Evolutionary conservation across 768 basidiomycete species (phyloP).

Genomic region (Pulveroboletus ravenelii): DNA sequence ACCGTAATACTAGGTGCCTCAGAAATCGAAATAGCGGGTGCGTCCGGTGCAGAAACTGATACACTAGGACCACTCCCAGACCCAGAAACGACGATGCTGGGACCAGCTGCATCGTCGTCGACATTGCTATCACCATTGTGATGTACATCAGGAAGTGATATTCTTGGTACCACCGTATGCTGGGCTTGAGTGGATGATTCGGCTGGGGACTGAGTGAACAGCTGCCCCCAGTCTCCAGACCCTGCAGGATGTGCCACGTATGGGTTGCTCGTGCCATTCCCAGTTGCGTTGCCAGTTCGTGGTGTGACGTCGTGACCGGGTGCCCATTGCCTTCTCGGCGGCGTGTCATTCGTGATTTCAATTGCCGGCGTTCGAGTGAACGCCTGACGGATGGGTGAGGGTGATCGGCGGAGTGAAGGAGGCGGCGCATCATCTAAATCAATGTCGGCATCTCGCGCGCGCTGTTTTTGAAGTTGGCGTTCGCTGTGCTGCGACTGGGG

Average conservation of each 20-base stretch:
- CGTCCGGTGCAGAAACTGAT: conserved; percentile 22
- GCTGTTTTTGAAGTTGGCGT: conserved; percentile 25
- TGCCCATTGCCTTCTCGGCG: conserved; percentile 27
- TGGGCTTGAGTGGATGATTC: conserved; percentile 3
- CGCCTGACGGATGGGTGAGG: conserved; percentile 22
- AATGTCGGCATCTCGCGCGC: conserved; percentile 21
- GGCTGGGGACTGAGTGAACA: not conserved
- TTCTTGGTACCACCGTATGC: conserved; percentile 41
- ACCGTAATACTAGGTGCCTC: conserved; percentile 28
- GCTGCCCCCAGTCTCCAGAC: conserved; percentile 12
- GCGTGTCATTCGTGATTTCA: conserved; percentile 27
- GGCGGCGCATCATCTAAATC: conserved; percentile 42
- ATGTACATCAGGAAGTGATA: conserved; percentile 29
- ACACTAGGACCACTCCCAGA: conserved; percentile 21
- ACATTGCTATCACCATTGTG: conserved; percentile 2
- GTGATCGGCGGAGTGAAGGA: conserved; percentile 37
- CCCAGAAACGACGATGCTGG: conserved; percentile 31
- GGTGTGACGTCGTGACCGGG: conserved; percentile 17
- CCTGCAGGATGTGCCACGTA: conserved; percentile 3
- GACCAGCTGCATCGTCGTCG: conserved; percentile 7
- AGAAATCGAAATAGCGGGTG: conserved; percentile 18
- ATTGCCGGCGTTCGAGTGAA: conserved; percentile 22
- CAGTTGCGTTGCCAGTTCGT: conserved; percentile 7
- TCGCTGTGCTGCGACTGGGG: conserved; percentile 16
- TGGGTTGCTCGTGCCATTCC: conserved; percentile 6